A percentile compares a stretch with the other conserved stretches of the same genome.
Evolutionary conservation across 1,284 basidiomycete species (phyloP).

Genomic region (Malassezia japonica): DNA sequence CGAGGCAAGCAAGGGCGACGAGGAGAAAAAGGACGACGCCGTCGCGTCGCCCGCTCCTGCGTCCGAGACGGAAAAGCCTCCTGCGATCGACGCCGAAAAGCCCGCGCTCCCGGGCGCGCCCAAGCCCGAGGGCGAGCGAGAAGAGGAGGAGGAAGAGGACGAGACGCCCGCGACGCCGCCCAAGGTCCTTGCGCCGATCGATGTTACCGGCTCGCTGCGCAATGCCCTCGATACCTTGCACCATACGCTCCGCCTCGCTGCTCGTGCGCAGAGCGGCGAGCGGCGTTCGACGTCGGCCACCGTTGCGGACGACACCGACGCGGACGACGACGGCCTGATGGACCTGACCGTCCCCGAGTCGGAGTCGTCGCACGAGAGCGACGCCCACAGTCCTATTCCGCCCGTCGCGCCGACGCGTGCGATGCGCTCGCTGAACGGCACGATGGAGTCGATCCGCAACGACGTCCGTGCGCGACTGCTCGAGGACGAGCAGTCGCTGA

Average conservation of each 20-base stretch:
- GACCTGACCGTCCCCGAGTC: slow-evolving; percentile 7
- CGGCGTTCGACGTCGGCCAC: slow-evolving; percentile 4
- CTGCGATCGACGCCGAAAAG: not conserved
- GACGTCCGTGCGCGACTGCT: slow-evolving; percentile 8
- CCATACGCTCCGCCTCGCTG: slow-evolving; percentile 15
- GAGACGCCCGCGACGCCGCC: not conserved
- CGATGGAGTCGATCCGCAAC: slow-evolving; percentile 9
- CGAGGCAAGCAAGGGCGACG: slow-evolving; percentile 20
- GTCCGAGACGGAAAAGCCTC: not conserved
- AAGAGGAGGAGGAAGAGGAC: slow-evolving; percentile 1
- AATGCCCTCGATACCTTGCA: slow-evolving; percentile 27
- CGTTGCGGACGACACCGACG: slow-evolving; percentile 22
- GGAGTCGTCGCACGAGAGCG: not conserved
- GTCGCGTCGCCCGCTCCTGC: no score
- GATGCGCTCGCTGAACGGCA: not conserved
- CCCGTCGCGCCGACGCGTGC: slow-evolving; percentile 5
- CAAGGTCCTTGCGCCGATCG: slow-evolving; percentile 27
- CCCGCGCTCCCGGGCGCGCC: no score
- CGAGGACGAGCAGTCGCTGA: slow-evolving; percentile 1
- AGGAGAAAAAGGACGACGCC: not conserved
- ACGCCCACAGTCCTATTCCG: not conserved
- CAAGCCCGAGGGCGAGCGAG: no score
- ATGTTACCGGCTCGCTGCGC: slow-evolving; percentile 29
- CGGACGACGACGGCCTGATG: slow-evolving; percentile 17
- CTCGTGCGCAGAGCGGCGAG: not conserved